Conservation (phyloP, 2,329 filamentous ascomycete genomes). For the Trichoderma guizhouense region DNA sequence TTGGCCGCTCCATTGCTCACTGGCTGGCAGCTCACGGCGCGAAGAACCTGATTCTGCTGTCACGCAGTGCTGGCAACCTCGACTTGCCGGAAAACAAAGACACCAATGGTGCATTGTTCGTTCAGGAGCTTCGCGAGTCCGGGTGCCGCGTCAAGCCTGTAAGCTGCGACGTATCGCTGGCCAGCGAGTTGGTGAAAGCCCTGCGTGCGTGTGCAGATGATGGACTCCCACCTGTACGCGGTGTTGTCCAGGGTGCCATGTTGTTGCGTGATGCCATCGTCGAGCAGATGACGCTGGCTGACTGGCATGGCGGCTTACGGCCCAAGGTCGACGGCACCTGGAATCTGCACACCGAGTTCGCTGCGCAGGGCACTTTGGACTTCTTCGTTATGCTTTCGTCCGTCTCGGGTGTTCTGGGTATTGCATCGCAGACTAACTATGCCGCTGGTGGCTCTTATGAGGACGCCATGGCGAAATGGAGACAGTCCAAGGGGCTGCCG, state of each 20-base stretch:
- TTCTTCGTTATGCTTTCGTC: slow-evolving; percentile 18
- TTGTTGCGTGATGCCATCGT: not conserved
- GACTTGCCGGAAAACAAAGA: not conserved
- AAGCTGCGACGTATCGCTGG: not conserved
- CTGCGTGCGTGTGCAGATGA: not conserved
- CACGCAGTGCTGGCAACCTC: not conserved
- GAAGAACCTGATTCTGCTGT: not conserved
- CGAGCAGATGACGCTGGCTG: not conserved
- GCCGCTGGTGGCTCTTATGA: slow-evolving; percentile 16
- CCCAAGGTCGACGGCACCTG: not conserved
- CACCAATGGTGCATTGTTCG: not conserved
- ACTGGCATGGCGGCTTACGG: not conserved
- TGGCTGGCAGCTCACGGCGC: not conserved
- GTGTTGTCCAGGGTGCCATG: not conserved
- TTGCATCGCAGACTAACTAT: slow-evolving; percentile 10
- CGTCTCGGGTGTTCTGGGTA: slow-evolving; percentile 4
- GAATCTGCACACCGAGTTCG: slow-evolving; percentile 10
- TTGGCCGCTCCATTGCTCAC: not conserved
- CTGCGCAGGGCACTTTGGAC: not conserved
- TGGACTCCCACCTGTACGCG: not conserved
- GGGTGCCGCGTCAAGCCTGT: not conserved
- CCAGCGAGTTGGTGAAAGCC: not conserved
- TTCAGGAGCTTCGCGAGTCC: not conserved
- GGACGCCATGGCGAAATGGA: slow-evolving; percentile 10
- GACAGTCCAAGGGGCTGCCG: slow-evolving; percentile 7